These are phyloP conservation scores for Trichosporon ovoides DNA, from an alignment of 1,284 basidiomycete species.

Conservation along the genomic window DNA sequence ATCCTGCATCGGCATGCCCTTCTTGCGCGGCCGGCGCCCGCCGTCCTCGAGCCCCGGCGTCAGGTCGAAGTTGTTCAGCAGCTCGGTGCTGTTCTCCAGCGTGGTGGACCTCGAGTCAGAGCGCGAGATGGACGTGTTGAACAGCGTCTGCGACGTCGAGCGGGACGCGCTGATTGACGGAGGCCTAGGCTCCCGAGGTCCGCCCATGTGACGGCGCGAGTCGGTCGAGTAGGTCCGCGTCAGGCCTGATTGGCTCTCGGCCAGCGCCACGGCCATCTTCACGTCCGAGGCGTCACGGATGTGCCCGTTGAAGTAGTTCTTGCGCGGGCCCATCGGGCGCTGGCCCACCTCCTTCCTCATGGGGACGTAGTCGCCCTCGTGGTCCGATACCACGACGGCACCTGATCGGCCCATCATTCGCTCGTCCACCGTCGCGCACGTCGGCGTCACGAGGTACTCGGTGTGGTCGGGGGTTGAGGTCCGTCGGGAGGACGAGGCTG, in stretches of 20 bases:
- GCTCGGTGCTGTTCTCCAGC: neutral
- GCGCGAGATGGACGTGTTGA: too few relatives aligned
- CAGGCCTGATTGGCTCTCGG: neutral
- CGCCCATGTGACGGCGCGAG: neutral
- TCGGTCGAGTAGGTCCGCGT: neutral
- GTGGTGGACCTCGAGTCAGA: neutral
- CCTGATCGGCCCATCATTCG: neutral
- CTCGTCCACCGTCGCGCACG: neutral
- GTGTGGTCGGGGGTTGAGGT: constrained; percentile 1
- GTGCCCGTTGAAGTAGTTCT: constrained; percentile 1
- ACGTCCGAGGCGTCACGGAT: neutral
- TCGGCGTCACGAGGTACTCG: neutral
- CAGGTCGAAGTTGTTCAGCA: constrained; percentile 12
- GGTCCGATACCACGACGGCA: neutral
- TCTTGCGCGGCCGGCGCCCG: constrained; percentile 17
- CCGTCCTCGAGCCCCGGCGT: constrained; percentile 18
- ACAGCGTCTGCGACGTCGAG: neutral
- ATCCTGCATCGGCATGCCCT: constrained; percentile 17
- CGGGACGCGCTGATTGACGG: neutral
- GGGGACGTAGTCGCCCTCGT: neutral
- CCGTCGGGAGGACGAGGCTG: neutral
- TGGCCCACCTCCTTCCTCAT: neutral
- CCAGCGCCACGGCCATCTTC: neutral
- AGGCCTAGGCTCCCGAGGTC: neutral
- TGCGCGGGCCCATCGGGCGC: neutral